Conservation (phyloP, 129 eudicot species). For the Tanacetum coccineum region DNA sequence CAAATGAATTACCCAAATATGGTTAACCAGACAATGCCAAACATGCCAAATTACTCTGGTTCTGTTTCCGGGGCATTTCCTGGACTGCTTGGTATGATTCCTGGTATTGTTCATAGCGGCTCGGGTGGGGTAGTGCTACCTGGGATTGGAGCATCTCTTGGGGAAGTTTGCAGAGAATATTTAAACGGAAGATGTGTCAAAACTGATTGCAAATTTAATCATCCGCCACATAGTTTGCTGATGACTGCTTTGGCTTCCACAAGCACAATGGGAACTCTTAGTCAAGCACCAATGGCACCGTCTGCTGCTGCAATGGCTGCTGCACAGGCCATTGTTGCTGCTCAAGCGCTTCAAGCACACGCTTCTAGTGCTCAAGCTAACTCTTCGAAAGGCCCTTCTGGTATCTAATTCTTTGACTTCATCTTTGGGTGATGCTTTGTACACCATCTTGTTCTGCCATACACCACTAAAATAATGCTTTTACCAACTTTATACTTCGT, state of each 20-base stretch:
- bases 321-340: conserved; percentile 99
- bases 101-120: conserved; percentile 79
- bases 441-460: too few relatives aligned
- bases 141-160: conserved; percentile 92
- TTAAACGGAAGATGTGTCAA: conserved; percentile 75
- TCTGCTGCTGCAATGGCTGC: conserved; percentile 99
- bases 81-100: conserved; percentile 92
- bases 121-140: conserved; percentile 96
- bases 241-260: conserved; percentile 94
- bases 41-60: conserved; percentile 99
- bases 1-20: conserved; percentile 11
- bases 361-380: conserved; percentile 33
- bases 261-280: conserved; percentile 77
- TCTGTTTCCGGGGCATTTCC: conserved; percentile 98
- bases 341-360: conserved; percentile 98
- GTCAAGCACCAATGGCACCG: conserved; percentile 99
- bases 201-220: conserved; percentile 81
- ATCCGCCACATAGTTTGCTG: conserved; percentile 84
- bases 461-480: too few relatives aligned
- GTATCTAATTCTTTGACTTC: not conserved
- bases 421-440: not conserved
- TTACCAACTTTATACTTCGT: too few relatives aligned
- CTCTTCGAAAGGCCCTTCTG: conserved; percentile 9
- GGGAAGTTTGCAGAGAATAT: conserved; percentile 92
- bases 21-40: conserved; percentile 69